Evolutionary conservation across 495 filamentous ascomycete species (phyloP).

Genomic region (Tuber brumale): DNA sequence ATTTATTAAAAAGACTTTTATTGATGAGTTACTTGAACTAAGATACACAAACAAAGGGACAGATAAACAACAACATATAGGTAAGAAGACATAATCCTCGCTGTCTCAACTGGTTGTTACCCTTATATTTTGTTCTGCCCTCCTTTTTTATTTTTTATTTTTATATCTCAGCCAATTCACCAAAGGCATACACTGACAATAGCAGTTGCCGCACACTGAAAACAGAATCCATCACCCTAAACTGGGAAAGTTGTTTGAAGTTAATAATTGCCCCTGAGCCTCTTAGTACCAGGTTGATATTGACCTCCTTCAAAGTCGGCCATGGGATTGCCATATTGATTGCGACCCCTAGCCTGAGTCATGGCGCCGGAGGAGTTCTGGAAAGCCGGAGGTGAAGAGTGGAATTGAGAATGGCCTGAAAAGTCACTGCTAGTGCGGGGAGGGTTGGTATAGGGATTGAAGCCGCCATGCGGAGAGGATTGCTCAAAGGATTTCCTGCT

Average conservation of each 20-base stretch:
- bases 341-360: not conserved
- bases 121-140: not conserved
- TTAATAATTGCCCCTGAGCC: not conserved
- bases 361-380: not conserved
- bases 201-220: not conserved
- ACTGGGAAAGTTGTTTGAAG: not conserved
- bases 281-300: not conserved
- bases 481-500: not conserved
- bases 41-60: not conserved
- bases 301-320: not conserved
- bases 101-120: not conserved
- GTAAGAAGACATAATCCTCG: constrained; percentile 2
- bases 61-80: not conserved
- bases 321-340: not conserved
- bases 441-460: not conserved
- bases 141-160: not conserved
- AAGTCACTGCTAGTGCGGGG: not conserved
- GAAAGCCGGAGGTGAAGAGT: not conserved
- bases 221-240: not conserved
- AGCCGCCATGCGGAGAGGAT: not conserved
- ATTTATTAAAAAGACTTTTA: not conserved
- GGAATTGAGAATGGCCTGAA: not conserved
- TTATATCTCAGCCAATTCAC: not conserved
- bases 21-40: not conserved
- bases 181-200: not conserved